phyloP scores from a whole-genome alignment of 2,329 filamentous ascomycete genomes.

The Madurella mycetomatis region DNA sequence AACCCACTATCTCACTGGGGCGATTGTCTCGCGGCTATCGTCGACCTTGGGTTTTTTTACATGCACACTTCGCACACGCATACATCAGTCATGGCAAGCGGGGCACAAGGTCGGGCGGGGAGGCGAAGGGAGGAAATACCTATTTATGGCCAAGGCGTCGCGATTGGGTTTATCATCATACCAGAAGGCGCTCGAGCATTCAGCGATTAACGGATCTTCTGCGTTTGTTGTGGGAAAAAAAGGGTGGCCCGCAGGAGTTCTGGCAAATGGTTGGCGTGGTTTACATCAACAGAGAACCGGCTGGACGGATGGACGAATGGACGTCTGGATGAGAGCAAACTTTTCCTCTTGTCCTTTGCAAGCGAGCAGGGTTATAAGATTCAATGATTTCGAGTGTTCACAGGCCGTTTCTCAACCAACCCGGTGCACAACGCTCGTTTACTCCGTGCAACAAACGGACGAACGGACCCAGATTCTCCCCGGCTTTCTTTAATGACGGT shows the following conservation, averaged over 20 bases:
- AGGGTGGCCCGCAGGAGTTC: conserved; percentile 17
- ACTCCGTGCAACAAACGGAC: not conserved
- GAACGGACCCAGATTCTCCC: not conserved
- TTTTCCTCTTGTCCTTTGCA: not conserved
- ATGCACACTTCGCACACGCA: conserved; percentile 8
- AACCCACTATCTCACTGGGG: conserved; percentile 6
- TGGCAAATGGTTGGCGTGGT: conserved; percentile 10
- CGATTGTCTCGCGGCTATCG: conserved; percentile 20
- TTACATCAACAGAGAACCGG: conserved; percentile 2
- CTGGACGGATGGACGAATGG: not conserved
- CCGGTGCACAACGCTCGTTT: not conserved
- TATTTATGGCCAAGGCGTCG: conserved; percentile 16
- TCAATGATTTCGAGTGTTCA: not conserved
- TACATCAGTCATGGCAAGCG: conserved; percentile 21
- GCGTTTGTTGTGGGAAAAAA: not conserved
- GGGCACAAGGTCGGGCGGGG: conserved; percentile 18
- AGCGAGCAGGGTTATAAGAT: not conserved
- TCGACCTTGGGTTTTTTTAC: conserved; percentile 20
- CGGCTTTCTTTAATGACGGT: not conserved
- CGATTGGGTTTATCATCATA: conserved; percentile 19
- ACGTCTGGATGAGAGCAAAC: not conserved
- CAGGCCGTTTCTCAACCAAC: not conserved
- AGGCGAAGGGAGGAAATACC: conserved; percentile 12
- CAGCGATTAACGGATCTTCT: conserved; percentile 16
- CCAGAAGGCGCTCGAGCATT: conserved; percentile 17